These are phyloP conservation scores for Guadua angustifolia DNA, from an alignment of 176 grass and related monocot species.

Conservation along the genomic window DNA sequence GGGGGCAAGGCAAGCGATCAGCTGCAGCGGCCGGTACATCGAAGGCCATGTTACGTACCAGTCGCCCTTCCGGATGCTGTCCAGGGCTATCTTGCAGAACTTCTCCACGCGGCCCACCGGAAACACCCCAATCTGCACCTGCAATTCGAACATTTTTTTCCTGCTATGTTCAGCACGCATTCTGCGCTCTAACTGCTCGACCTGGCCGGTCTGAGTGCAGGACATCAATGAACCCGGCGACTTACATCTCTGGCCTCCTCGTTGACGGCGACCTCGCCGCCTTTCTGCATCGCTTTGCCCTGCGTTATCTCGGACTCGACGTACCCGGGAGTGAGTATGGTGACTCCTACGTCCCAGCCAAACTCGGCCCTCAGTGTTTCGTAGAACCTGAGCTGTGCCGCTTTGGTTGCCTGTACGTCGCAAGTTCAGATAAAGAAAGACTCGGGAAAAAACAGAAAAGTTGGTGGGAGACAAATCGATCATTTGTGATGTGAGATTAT, in stretches of 20 bases:
- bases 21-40: conserved; percentile 49
- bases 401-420: conserved; percentile 65
- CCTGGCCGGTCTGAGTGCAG: no score
- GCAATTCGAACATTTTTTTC: neutral
- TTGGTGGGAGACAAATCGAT: no score
- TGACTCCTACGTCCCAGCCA: conserved; percentile 50
- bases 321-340: conserved; percentile 49
- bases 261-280: conserved; percentile 47
- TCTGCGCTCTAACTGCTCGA: no score
- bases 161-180: no score
- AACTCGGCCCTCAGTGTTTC: conserved; percentile 58
- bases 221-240: no score
- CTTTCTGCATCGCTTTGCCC: conserved; percentile 52
- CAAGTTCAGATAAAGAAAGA: neutral
- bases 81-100: conserved; percentile 39
- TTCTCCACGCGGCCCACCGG: conserved; percentile 51
- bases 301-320: conserved; percentile 63
- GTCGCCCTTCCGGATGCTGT: conserved; percentile 45
- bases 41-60: conserved; percentile 60
- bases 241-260: conserved; percentile 52
- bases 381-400: conserved; percentile 56
- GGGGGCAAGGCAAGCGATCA: conserved; percentile 41
- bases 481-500: no score
- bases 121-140: conserved; percentile 58
- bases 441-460: no score